These are phyloP conservation scores for Myxozyma lipomycoides DNA, from an alignment of 805 yeast species.

Conservation along the genomic window DNA sequence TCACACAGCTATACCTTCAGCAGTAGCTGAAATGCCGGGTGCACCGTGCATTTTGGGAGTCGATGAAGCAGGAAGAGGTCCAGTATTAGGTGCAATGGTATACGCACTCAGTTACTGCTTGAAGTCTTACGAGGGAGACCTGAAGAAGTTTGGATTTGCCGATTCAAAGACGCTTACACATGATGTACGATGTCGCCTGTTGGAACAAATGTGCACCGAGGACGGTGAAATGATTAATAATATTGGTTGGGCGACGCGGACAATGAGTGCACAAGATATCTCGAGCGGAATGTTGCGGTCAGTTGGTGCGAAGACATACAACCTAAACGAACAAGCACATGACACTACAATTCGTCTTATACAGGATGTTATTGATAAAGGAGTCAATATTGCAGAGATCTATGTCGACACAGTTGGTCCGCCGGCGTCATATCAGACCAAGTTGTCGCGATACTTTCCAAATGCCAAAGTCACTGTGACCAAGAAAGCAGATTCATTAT, in stretches of 20 bases:
- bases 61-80: constrained; percentile 99
- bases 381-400: constrained; percentile 64
- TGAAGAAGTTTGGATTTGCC: constrained; percentile 73
- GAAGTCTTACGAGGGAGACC: constrained; percentile 46
- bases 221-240: constrained; percentile 45
- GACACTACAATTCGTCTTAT: constrained; percentile 84
- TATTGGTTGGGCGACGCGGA: constrained; percentile 84
- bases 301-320: constrained; percentile 50
- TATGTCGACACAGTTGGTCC: constrained; percentile 98
- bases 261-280: constrained; percentile 83
- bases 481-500: constrained; percentile 90
- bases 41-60: constrained; percentile 63
- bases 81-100: constrained; percentile 89
- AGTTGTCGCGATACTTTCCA: constrained; percentile 68
- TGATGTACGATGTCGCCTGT: constrained; percentile 57
- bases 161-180: constrained; percentile 88
- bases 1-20: constrained; percentile 23
- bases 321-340: constrained; percentile 93
- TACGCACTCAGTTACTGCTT: constrained; percentile 82
- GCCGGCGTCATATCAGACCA: constrained; percentile 75
- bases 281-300: constrained; percentile 81
- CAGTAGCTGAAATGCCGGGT: constrained; percentile 2
- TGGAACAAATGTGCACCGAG: constrained; percentile 52
- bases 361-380: constrained; percentile 54
- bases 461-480: constrained; percentile 69